Evolutionary conservation across 257 asterid species (phyloP).

Genomic region (Solanum boliviense): DNA sequence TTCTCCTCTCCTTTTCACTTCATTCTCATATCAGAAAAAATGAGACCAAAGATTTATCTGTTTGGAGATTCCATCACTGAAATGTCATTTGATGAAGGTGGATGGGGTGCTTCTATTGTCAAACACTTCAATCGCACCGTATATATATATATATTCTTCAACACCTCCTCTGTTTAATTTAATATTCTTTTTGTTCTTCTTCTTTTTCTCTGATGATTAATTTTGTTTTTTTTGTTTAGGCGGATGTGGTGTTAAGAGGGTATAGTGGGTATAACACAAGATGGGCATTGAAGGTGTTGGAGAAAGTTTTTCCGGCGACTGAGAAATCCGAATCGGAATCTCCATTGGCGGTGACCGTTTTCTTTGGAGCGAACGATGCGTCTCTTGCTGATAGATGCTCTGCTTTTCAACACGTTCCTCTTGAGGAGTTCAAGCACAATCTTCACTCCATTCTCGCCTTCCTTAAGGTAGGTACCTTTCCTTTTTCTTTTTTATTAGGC

Average conservation of each 20-base stretch:
- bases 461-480: slow-evolving; percentile 70
- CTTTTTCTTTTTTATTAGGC: no score
- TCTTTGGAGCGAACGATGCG: slow-evolving; percentile 96
- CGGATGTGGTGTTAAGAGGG: slow-evolving; percentile 84
- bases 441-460: slow-evolving; percentile 54
- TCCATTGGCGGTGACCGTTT: slow-evolving; percentile 69
- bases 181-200: neutral
- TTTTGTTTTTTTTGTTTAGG: slow-evolving; percentile 22
- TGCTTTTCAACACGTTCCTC: slow-evolving; percentile 70
- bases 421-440: slow-evolving; percentile 59
- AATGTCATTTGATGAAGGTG: slow-evolving; percentile 47
- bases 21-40: neutral
- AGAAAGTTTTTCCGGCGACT: slow-evolving; percentile 43
- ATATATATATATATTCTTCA: neutral
- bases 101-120: slow-evolving; percentile 88
- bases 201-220: neutral
- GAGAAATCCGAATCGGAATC: slow-evolving; percentile 6
- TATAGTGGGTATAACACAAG: slow-evolving; percentile 85
- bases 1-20: neutral
- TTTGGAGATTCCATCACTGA: slow-evolving; percentile 95
- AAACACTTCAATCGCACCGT: slow-evolving; percentile 65
- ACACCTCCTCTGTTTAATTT: neutral
- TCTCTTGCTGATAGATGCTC: slow-evolving; percentile 45
- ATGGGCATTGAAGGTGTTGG: slow-evolving; percentile 57
- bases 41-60: slow-evolving; percentile 79